Conservation (phyloP, 768 basidiomycete genomes). For the Candolleomyces aberdarensis region DNA sequence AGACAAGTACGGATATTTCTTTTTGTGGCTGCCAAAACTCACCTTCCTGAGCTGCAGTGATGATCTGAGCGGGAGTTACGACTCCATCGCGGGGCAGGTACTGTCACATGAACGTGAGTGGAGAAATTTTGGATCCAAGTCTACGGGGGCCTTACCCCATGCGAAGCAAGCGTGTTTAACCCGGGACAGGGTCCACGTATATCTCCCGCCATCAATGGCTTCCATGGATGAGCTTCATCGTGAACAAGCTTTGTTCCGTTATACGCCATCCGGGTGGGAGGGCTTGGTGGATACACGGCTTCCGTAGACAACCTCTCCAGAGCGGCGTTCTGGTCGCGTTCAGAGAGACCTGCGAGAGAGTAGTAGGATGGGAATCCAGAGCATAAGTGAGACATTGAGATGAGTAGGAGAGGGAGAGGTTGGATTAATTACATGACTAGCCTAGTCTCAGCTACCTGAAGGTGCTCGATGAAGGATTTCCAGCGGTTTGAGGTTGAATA, state of each 20-base stretch:
- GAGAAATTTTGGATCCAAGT: not conserved
- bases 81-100: conserved; percentile 14
- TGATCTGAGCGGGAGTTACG: conserved; percentile 12
- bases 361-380: conserved; percentile 20
- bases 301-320: not conserved
- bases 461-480: no score
- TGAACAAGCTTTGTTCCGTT: conserved; percentile 13
- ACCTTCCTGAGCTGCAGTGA: conserved; percentile 16
- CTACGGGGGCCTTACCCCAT: conserved; percentile 12
- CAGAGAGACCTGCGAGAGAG: conserved; percentile 23
- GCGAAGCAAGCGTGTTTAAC: conserved; percentile 18
- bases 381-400: not conserved
- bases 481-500: no score
- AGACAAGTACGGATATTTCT: not conserved
- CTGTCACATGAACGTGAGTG: not conserved
- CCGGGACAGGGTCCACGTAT: conserved; percentile 20
- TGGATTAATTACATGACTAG: not conserved
- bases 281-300: not conserved
- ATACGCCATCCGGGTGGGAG: conserved; percentile 8
- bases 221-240: conserved; percentile 15
- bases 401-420: not conserved
- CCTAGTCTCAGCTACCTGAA: no score
- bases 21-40: not conserved
- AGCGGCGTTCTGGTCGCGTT: conserved; percentile 16
- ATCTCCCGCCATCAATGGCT: conserved; percentile 8